Evolutionary conservation across 2,329 filamentous ascomycete species (phyloP), one percentile per base, ranked within the genome.

Genomic region (Fusarium sublunatum): DNA sequence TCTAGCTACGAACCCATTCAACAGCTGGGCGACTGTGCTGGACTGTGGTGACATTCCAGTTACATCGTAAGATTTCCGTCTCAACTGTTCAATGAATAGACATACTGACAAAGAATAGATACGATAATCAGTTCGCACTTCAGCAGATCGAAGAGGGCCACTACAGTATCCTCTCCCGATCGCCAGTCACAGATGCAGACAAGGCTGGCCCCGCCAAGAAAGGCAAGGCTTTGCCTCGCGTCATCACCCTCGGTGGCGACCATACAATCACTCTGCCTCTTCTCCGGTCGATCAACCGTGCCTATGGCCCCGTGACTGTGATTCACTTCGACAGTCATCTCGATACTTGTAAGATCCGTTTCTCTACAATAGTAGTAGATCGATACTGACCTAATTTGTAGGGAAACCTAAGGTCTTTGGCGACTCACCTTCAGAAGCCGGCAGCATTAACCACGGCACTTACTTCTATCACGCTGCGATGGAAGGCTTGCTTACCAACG

Each of bases 381-480:
- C 5, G 5, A 7, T 0, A 11, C 26, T 51, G 7, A 49, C 10
- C 10, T 7, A 0, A 13, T 78, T 70, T 5, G 8, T 19, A 70
- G 91, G 91, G 91, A 87, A 86, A 56, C 92, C 92, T 39, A 94
- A 94, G 74, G 92, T 95, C 25, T 96, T 96, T 69, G 92, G 92
- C 49, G 92, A 91, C 28, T 88, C 90, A 0, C 91, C 92, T 0
- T 90, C 86, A 26, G 85, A 93, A 59, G 86, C 88, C 35, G 91
- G 92, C 19, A 83, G 83, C 64, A 88, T 96, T 78, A 96, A 95
- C 78, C 91, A 95, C 78, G 92, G 92, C 38, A 95, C 91, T 2
- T 95, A 95, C 80, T 96, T 96, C 78, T 95, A 89, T 78, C 91
- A 94, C 73, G 92, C 91, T 0, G 79, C 89, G 1, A 86, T 88